Base-by-base conservation (phyloP, 169 alveolate genomes). In the Pseudocohnilembus persalinus region DNA sequence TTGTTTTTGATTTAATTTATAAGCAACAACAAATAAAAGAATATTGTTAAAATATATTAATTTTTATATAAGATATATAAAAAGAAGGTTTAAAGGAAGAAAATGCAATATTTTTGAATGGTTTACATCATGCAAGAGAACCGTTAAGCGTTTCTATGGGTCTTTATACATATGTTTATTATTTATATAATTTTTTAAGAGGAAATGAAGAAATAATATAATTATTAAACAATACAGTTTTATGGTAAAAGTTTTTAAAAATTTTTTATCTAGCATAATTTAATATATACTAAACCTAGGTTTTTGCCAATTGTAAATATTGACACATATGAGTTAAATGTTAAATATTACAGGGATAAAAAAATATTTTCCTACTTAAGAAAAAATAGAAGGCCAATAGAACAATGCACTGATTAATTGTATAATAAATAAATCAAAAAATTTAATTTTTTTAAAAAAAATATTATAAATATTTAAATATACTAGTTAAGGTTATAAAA, bases 111-210 rank as follows among this genome's bases (percentile, higher is more conserved):
- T 87, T 94, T 49, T 79, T 94, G 27, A 86, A 74, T 33, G 92
- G 96, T 28, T 90, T 93, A 83, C 96, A 92, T 83, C 97, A 94
- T 86, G 94, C 95, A 0, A 81, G 97, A 76, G 97, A 94, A 82
- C 92, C 93, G 1, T 89, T 92, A 0, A 83, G 92, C 73, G 83
- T 94, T 76, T 82, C 88, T 80, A 90, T 94, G 96, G 84, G 89
- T 77, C 65, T 91, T 49, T 94, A 92, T 89, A 68, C 88, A 15
- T 81, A 74, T 49, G 74, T 81, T 0, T 27, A 68, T 27, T 28
- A 63, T 30, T 29, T 32, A 6, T 68, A 73, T n/a, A 49, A 11
- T 49, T 31, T 24, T 27, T 31, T n/a, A 1, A 24, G 29, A 72
- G 49, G 72, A 63, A 0, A 27, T 30, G 68, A 31, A 4, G 32